These are phyloP conservation scores for Paecilomyces variotii DNA, from an alignment of 2,329 filamentous ascomycete species.

Conservation along the genomic window DNA sequence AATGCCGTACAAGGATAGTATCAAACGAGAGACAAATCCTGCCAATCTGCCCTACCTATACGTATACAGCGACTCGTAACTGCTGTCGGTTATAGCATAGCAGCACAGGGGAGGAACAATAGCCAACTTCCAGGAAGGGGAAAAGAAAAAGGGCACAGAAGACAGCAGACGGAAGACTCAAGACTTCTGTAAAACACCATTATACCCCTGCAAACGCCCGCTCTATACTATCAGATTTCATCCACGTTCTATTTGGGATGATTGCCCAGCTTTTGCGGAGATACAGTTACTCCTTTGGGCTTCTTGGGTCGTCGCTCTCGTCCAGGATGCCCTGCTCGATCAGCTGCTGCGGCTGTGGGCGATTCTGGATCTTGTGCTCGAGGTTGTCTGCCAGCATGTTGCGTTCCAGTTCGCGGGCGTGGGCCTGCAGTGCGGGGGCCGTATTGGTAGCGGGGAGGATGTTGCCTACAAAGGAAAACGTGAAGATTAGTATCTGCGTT, in stretches of 20 bases:
- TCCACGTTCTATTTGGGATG: background rate
- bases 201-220: background rate
- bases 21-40: background rate
- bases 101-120: background rate
- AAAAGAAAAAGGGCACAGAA: background rate
- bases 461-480: constrained; percentile 52
- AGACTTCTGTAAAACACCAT: background rate
- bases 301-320: constrained; percentile 47
- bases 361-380: constrained; percentile 75
- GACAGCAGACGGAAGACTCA: background rate
- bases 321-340: constrained; percentile 73
- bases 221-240: background rate
- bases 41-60: background rate
- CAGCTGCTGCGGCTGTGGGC: constrained; percentile 68
- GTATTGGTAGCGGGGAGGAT: constrained; percentile 74
- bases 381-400: constrained; percentile 81
- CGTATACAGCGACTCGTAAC: background rate
- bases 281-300: background rate
- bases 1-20: background rate
- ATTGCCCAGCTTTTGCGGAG: background rate
- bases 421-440: constrained; percentile 69
- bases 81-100: background rate
- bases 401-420: constrained; percentile 76
- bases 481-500: background rate
- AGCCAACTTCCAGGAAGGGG: background rate